These are phyloP conservation scores for Paramecium octaurelia DNA, from an alignment of 73 alveolate species.

Conservation along the genomic window DNA sequence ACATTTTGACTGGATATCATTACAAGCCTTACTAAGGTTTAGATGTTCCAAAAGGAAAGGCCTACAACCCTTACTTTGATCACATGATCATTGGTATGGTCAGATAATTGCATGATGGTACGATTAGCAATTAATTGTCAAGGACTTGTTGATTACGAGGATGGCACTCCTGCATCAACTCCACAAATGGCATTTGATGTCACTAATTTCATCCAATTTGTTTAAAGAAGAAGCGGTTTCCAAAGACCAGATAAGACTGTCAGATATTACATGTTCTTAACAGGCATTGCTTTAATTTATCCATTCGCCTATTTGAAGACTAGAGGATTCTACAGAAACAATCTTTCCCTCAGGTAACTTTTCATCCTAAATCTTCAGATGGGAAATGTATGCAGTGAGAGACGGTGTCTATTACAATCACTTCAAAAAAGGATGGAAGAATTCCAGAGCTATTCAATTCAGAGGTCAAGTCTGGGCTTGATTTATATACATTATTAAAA, in stretches of 20 bases:
- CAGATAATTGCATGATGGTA: conserved; percentile 88
- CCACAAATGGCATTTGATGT: conserved; percentile 97
- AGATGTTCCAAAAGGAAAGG: conserved; percentile 93
- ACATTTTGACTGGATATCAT: conserved; percentile 92
- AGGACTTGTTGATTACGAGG: conserved; percentile 85
- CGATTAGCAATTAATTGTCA: background rate
- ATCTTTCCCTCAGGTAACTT: conserved; percentile 46
- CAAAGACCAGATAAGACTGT: conserved; percentile 58
- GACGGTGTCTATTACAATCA: conserved; percentile 65
- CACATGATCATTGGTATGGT: conserved; percentile 95
- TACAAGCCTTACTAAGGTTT: conserved; percentile 89
- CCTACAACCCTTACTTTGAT: conserved; percentile 91
- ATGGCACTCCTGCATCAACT: conserved; percentile 93
- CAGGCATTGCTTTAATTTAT: conserved; percentile 38
- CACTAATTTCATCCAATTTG: conserved; percentile 81
- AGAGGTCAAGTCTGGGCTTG: conserved; percentile 67
- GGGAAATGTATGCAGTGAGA: conserved; percentile 66
- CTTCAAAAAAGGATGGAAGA: conserved; percentile 56
- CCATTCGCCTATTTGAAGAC: conserved; percentile 62
- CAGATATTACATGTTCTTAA: conserved; percentile 60
- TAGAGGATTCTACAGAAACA: conserved; percentile 59
- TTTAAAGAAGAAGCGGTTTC: conserved; percentile 74
- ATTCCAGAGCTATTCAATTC: conserved; percentile 61
- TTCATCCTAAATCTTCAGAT: background rate
- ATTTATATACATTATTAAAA: background rate